A percentile compares a stretch with the other conserved stretches of the same genome.
Conservation (phyloP, 2,329 filamentous ascomycete genomes). For the Exophiala mesophila region DNA sequence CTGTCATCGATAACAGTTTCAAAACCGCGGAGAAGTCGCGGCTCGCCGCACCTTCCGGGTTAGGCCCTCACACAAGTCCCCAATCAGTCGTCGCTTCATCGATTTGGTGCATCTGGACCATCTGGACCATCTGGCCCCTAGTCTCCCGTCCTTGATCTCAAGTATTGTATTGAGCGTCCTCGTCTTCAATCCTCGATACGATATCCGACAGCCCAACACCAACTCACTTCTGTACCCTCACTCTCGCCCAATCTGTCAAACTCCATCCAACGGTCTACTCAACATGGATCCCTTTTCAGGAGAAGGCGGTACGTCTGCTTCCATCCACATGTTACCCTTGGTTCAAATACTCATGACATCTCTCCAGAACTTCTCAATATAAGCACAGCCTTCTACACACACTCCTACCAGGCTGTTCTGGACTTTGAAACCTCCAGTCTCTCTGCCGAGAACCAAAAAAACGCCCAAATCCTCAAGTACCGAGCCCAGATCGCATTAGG, state of each 20-base stretch:
- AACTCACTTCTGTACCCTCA: too few relatives aligned
- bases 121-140: too few relatives aligned
- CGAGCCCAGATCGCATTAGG: conserved; percentile 80
- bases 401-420: conserved; percentile 80
- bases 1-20: not conserved
- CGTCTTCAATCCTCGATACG: too few relatives aligned
- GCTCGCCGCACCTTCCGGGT: conserved; percentile 22
- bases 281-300: conserved; percentile 60
- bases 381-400: conserved; percentile 64
- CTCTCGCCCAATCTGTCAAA: too few relatives aligned
- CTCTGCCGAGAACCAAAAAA: conserved; percentile 69
- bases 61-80: too few relatives aligned
- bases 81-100: too few relatives aligned
- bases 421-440: conserved; percentile 79
- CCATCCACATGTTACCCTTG: conserved; percentile 22
- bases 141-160: too few relatives aligned
- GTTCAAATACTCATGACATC: not conserved
- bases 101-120: too few relatives aligned
- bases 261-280: too few relatives aligned
- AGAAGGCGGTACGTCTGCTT: conserved; percentile 51
- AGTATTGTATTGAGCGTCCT: too few relatives aligned
- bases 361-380: conserved; percentile 60
- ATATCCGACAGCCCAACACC: too few relatives aligned
- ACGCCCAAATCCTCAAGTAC: conserved; percentile 71
- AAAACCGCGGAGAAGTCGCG: conserved; percentile 3